These are phyloP conservation scores for Niebla homalea DNA, from an alignment of 495 filamentous ascomycete genomes.

Conservation along the genomic window DNA sequence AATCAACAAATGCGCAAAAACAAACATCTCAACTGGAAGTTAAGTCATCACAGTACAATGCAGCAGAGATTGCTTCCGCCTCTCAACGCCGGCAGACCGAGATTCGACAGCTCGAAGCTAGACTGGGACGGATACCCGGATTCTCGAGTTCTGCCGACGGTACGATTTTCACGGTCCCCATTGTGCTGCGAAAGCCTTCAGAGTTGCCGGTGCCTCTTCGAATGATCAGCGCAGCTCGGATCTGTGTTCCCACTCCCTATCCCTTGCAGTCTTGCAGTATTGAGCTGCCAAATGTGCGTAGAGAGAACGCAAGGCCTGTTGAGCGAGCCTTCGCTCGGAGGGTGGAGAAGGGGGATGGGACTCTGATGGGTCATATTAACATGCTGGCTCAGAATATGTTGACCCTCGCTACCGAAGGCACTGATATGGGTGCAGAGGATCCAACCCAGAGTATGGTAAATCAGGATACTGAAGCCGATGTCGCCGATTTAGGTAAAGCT, in stretches of 20 bases:
- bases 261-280: conserved; percentile 57
- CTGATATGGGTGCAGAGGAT: conserved; percentile 5
- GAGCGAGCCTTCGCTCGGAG: conserved; percentile 53
- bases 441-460: conserved; percentile 6
- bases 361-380: conserved; percentile 63
- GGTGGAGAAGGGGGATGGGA: conserved; percentile 44
- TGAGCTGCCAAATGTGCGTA: conserved; percentile 48
- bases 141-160: conserved; percentile 64
- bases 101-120: conserved; percentile 61
- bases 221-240: conserved; percentile 46
- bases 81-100: conserved; percentile 50
- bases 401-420: conserved; percentile 42
- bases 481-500: neutral
- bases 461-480: neutral
- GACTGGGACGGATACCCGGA: conserved; percentile 53
- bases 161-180: conserved; percentile 54
- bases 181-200: conserved; percentile 50
- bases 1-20: neutral
- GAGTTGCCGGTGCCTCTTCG: conserved; percentile 52
- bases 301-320: conserved; percentile 44
- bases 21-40: conserved; percentile 22
- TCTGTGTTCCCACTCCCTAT: conserved; percentile 62
- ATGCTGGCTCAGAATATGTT: conserved; percentile 65
- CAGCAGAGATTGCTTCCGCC: conserved; percentile 47
- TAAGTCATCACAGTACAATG: conserved; percentile 25